Conservation (phyloP, 306 rosid genomes). For the Rosa persica region DNA sequence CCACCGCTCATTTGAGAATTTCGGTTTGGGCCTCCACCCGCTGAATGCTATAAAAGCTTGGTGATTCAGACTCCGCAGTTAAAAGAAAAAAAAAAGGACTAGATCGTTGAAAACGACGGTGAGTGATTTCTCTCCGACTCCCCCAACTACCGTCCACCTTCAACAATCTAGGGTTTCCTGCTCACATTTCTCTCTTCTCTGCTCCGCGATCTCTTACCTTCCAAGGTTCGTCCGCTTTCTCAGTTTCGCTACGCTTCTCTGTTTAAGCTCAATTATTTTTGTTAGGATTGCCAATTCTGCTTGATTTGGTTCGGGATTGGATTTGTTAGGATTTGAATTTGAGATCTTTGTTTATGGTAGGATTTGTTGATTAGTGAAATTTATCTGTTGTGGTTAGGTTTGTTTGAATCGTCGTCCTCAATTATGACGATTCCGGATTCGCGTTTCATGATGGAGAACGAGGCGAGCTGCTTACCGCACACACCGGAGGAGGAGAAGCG, state of each 20-base stretch:
- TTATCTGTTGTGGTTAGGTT: constrained; percentile 2
- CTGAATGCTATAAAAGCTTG: background rate
- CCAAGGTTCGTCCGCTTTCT: constrained; percentile 36
- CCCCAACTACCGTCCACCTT: constrained; percentile 7
- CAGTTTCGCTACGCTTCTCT: constrained; percentile 5
- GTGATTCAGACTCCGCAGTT: background rate
- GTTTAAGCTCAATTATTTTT: background rate
- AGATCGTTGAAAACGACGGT: constrained; percentile 22
- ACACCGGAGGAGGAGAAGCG: constrained; percentile 81
- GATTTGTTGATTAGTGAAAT: background rate
- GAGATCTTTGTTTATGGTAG: constrained; percentile 30
- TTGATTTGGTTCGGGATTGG: background rate
- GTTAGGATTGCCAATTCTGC: background rate
- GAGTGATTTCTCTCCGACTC: constrained; percentile 18
- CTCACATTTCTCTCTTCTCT: constrained; percentile 12
- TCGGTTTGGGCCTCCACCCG: background rate
- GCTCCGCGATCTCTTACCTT: constrained; percentile 33
- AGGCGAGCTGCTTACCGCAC: constrained; percentile 59
- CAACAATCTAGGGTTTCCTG: constrained; percentile 33
- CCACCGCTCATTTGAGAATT: background rate
- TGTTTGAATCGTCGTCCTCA: constrained; percentile 1
- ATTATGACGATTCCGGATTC: constrained; percentile 81
- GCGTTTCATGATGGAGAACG: constrained; percentile 64
- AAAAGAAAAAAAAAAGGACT: background rate
- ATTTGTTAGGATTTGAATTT: constrained; percentile 4